Percentiles rank a stretch among this genome's conserved stretches.
Conservation (phyloP, 352 stramenopile species). For the Pythium oligandrum region DNA sequence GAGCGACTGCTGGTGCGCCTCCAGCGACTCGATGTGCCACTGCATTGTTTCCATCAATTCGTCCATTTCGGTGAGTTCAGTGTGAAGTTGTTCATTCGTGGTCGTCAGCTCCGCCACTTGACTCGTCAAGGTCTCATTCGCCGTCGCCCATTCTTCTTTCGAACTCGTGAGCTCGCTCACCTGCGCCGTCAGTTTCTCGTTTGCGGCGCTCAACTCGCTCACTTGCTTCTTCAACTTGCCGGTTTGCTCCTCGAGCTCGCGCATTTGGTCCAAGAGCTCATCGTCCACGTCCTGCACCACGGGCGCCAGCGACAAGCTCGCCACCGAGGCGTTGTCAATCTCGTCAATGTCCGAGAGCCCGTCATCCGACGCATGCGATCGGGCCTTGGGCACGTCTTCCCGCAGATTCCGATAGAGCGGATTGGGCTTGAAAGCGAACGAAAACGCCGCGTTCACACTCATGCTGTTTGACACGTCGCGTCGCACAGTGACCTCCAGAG, state of each 20-base stretch:
- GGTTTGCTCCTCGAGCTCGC: constrained; percentile 6
- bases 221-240: constrained; percentile 4
- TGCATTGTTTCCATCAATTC: constrained; percentile 20
- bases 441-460: constrained; percentile 23
- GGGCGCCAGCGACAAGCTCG: not conserved
- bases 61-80: constrained; percentile 12
- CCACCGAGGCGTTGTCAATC: constrained; percentile 1
- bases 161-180: not conserved
- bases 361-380: not conserved
- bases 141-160: constrained; percentile 4
- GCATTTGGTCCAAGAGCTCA: constrained; percentile 17
- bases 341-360: constrained; percentile 4
- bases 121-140: constrained; percentile 12
- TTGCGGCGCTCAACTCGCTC: constrained; percentile 2
- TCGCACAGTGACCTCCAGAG: too few species aligned
- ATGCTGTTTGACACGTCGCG: not conserved
- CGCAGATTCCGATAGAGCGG: constrained; percentile 16
- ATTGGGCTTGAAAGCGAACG: constrained; percentile 17
- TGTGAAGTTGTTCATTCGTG: constrained; percentile 10
- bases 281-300: constrained; percentile 15
- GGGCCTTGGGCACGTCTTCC: constrained; percentile 3
- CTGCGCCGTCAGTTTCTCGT: constrained; percentile 5
- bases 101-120: not conserved
- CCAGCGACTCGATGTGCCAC: constrained; percentile 17
- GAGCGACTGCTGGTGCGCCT: constrained; percentile 15